Evolutionary conservation across 169 alveolate genomes (phyloP).

Genomic region (Plasmodium relictum): DNA sequence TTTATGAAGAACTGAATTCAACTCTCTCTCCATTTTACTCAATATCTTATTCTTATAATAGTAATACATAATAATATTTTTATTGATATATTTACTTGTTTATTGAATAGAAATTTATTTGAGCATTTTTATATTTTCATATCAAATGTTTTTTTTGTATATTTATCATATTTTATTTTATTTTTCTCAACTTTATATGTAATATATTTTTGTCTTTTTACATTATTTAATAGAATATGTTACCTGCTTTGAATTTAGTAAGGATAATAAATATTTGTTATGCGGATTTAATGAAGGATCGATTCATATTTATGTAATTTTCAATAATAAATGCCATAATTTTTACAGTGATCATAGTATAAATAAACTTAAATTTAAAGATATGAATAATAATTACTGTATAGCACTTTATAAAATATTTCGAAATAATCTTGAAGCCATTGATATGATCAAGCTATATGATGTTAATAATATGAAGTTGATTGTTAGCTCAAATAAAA

Average conservation of each 20-base stretch:
- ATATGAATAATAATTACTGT: constrained; percentile 10
- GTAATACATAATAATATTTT: background rate
- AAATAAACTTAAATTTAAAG: constrained; percentile 3
- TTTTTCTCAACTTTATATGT: background rate
- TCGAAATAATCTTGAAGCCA: background rate
- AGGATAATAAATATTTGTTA: constrained; percentile 1
- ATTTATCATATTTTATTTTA: too few species aligned
- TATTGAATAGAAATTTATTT: too few species aligned
- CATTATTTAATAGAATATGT: background rate
- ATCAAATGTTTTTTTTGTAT: too few species aligned
- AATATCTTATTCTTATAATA: constrained; percentile 11
- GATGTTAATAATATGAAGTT: background rate
- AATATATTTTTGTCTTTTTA: background rate
- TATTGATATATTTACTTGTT: background rate
- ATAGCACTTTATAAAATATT: background rate
- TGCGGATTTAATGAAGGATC: constrained; percentile 11
- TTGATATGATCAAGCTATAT: background rate
- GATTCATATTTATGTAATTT: background rate
- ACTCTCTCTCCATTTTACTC: background rate
- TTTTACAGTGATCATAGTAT: constrained; percentile 9
- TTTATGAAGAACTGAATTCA: background rate
- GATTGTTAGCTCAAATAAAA: constrained; percentile 3
- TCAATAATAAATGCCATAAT: background rate
- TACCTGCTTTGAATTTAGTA: background rate
- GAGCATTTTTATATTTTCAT: too few species aligned